phyloP scores from a whole-genome alignment of 768 basidiomycete species.

The Candolleomyces efflorescens region DNA sequence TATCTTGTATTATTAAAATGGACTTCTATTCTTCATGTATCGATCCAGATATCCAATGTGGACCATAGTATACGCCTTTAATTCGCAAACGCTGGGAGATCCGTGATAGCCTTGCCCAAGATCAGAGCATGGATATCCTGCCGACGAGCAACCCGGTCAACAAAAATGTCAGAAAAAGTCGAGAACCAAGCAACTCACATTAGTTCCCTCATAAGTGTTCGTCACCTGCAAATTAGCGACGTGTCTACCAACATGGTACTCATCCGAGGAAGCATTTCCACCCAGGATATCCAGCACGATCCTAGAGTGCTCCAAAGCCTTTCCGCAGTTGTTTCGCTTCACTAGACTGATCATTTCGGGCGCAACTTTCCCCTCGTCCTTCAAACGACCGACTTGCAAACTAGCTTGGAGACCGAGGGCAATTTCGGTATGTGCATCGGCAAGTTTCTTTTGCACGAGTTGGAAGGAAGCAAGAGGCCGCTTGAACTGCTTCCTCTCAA shows the following conservation, averaged over 20 bases:
- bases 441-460: constrained; percentile 96
- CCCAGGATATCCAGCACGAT: constrained; percentile 86
- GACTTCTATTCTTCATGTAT: too few species aligned
- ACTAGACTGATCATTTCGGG: constrained; percentile 95
- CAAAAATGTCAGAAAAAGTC: too few species aligned
- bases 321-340: constrained; percentile 95
- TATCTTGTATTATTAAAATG: too few species aligned
- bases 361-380: constrained; percentile 66
- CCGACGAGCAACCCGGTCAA: constrained; percentile 18
- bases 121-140: constrained; percentile 91
- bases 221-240: constrained; percentile 94
- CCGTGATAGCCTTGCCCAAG: constrained; percentile 90
- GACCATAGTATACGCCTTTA: background rate
- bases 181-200: constrained; percentile 5
- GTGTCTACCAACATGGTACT: constrained; percentile 96
- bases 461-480: constrained; percentile 93
- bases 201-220: constrained; percentile 87
- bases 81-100: constrained; percentile 72
- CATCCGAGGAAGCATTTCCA: constrained; percentile 90
- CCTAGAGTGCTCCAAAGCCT: constrained; percentile 81
- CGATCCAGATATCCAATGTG: too few species aligned
- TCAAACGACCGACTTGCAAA: constrained; percentile 80
- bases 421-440: constrained; percentile 86
- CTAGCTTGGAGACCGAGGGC: constrained; percentile 74
- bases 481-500: constrained; percentile 88